These are phyloP conservation scores for Chlamydomonas urium DNA, from an alignment of 139 green algal genomes.

Conservation along the genomic window DNA sequence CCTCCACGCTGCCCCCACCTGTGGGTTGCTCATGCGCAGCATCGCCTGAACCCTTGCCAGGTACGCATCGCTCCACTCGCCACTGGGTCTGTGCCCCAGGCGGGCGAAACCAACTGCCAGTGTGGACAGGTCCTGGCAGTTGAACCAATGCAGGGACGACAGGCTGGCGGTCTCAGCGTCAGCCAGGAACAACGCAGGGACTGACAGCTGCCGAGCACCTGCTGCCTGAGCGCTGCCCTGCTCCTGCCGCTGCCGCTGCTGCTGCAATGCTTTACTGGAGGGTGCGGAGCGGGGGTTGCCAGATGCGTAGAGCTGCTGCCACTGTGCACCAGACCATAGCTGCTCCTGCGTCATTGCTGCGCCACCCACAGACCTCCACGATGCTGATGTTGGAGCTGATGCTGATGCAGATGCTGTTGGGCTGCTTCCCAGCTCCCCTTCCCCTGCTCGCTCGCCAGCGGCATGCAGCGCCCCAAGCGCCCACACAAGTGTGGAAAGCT, in stretches of 20 bases:
- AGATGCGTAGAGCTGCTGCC: too few species aligned
- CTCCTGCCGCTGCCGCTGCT: background rate
- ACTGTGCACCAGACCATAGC: too few species aligned
- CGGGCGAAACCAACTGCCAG: background rate
- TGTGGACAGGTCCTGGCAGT: background rate
- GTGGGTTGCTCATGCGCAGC: background rate
- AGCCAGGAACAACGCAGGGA: too few species aligned
- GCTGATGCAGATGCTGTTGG: background rate
- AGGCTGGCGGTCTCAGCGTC: too few species aligned
- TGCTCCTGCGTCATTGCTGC: too few species aligned
- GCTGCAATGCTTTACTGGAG: too few species aligned
- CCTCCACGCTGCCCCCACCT: background rate
- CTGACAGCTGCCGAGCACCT: too few species aligned
- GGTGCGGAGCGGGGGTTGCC: too few species aligned
- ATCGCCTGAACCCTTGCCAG: background rate
- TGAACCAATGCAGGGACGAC: too few species aligned
- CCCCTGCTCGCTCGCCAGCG: background rate
- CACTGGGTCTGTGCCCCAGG: background rate
- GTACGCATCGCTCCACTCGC: background rate
- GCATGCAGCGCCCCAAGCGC: background rate
- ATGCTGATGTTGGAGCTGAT: background rate
- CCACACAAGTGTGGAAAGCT: background rate
- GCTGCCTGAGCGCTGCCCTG: too few species aligned
- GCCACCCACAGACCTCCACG: too few species aligned
- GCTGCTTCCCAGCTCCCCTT: too few species aligned